Evolutionary conservation across 2,329 filamentous ascomycete species (phyloP).

Genomic region (Fusarium fracticaudum): DNA sequence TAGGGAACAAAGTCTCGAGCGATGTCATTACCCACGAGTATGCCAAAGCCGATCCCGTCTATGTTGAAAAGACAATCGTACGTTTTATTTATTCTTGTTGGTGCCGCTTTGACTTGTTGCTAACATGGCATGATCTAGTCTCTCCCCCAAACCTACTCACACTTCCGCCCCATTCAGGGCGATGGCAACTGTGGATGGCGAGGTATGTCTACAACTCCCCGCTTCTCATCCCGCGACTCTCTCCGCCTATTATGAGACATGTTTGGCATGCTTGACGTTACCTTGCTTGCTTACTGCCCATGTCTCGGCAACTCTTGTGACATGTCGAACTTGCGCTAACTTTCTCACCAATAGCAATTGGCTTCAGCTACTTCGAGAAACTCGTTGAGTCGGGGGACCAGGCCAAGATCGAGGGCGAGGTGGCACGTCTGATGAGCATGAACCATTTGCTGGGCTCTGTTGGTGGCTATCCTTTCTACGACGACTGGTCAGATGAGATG

Average conservation of each 20-base stretch:
- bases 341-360: conserved; percentile 71
- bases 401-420: conserved; percentile 74
- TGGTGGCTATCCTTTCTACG: conserved; percentile 76
- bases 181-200: conserved; percentile 98
- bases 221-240: conserved; percentile 8
- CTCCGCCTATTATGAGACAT: neutral
- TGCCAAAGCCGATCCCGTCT: conserved; percentile 85
- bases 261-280: conserved; percentile 16
- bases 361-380: conserved; percentile 91
- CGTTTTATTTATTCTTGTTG: conserved; percentile 49
- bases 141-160: conserved; percentile 83
- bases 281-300: conserved; percentile 19
- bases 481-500: conserved; percentile 85
- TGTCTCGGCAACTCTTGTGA: conserved; percentile 29
- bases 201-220: conserved; percentile 69
- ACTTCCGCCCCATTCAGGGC: conserved; percentile 87
- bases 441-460: conserved; percentile 75
- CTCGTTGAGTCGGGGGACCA: conserved; percentile 75
- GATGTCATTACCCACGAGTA: conserved; percentile 85
- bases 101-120: neutral
- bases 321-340: conserved; percentile 26
- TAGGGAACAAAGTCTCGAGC: conserved; percentile 81
- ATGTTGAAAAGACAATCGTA: conserved; percentile 88
- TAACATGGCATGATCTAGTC: conserved; percentile 60
- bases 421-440: conserved; percentile 75